A percentile compares a stretch with the other conserved stretches of the same genome.
phyloP scores from a whole-genome alignment of 192 early-diverging fungal genomes.

The Obelidium mucronatum region DNA sequence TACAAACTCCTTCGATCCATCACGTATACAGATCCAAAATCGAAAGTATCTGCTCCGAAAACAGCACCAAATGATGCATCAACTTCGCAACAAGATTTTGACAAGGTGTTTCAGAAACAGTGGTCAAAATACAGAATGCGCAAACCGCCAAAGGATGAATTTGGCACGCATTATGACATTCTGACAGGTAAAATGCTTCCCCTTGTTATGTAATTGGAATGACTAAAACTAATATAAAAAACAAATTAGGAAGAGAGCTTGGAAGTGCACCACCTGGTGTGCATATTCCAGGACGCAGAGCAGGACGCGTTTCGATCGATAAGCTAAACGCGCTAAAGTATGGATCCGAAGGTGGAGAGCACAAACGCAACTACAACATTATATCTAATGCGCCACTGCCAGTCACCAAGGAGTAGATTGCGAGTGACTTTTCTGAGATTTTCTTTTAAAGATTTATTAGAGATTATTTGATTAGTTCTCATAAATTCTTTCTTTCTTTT shows the following conservation, averaged over 20 bases:
- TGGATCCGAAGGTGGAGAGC: slow-evolving; percentile 10
- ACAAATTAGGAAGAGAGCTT: slow-evolving; percentile 12
- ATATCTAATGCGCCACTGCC: no score
- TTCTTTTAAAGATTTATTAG: no score
- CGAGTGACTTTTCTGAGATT: no score
- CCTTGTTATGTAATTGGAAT: neutral
- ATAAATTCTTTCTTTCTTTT: no score
- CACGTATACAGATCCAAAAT: slow-evolving; percentile 9
- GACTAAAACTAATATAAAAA: no score
- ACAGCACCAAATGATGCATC: no score
- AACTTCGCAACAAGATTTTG: neutral
- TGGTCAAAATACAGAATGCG: slow-evolving; percentile 50
- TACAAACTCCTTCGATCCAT: slow-evolving; percentile 32
- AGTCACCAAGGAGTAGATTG: no score
- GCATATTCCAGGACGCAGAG: neutral
- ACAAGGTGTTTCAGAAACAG: slow-evolving; percentile 23
- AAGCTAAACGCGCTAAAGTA: slow-evolving; percentile 44
- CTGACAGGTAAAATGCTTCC: slow-evolving; percentile 42
- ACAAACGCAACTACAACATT: no score
- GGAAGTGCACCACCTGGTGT: slow-evolving; percentile 15
- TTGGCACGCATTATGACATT: slow-evolving; percentile 51
- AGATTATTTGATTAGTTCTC: no score
- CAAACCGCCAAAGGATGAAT: slow-evolving; percentile 42
- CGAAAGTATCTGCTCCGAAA: neutral
- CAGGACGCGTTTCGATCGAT: slow-evolving; percentile 50